Evolutionary conservation across 192 early-diverging fungal species (phyloP), one percentile per base, ranked within the genome.

Genomic region (Jimgerdemannia lactiflua): DNA sequence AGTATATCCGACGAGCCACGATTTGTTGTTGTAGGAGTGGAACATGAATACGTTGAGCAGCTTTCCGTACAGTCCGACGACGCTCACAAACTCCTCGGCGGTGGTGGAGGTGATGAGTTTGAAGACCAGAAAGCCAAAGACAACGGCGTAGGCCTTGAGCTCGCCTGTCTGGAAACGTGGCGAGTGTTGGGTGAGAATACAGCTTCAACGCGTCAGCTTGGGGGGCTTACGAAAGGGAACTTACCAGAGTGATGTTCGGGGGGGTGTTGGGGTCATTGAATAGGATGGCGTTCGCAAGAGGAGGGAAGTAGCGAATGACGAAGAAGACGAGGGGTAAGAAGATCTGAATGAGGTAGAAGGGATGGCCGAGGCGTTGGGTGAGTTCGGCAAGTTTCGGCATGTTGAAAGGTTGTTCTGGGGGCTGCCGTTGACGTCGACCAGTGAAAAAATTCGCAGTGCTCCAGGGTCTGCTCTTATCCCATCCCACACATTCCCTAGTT

Each of bases 51-150:
- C 8, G 2, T 68, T 68, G 6, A 20, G 6, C 40, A 68, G 9
- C 67, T 68, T 68, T 6, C 67, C 67, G 40, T 68, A 68, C 67
- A 68, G 40, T 10, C 29, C 67, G 6, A 68, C 19, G 19, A 68
- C 40, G 67, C 40, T 68, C 9, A 68, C 40, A 9, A 20, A 20
- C 40, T 68, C 67, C 67, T 68, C 67, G 6, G 19, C 19, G 9
- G 67, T 68, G 6, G 40, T 10, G 40, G 29, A 39, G 29, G 67
- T 68, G 29, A 41, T 14, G 29, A 68, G 67, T 68, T 68, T 68
- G 67, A 68, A 68, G 29, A 68, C 19, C 29, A 68, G 40, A 9
- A 68, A 68, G 67, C 19, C 29, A 19, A 20, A 18, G 19, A 68
- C 9, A 19, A 68, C 2, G 14, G 49, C 0, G 14, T 59, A 59